phyloP scores from a whole-genome alignment of 768 basidiomycete genomes.

The Leucosporidium scottii region DNA sequence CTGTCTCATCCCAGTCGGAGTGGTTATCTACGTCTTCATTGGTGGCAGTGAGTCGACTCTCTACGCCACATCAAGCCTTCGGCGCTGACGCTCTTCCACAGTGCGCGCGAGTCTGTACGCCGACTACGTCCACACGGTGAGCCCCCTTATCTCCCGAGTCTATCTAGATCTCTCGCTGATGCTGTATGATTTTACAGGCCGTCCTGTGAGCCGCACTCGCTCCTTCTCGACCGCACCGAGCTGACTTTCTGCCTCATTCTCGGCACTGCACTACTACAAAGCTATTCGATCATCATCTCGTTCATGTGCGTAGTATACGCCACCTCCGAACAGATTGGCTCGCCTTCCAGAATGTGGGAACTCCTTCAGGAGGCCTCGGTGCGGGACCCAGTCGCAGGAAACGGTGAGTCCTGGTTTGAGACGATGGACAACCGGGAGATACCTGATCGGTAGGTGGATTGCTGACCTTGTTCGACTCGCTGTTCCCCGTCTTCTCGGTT shows the following conservation, averaged over 20 bases:
- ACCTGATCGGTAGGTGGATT: no score
- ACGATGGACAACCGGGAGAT: no score
- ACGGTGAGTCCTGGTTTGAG: no score
- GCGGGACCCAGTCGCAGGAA: slow-evolving; percentile 49
- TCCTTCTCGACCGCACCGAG: slow-evolving; percentile 48
- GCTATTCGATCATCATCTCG: slow-evolving; percentile 74
- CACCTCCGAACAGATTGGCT: slow-evolving; percentile 70
- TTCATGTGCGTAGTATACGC: slow-evolving; percentile 73
- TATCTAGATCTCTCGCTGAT: slow-evolving; percentile 49
- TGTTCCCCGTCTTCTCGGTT: no score
- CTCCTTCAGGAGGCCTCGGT: background rate
- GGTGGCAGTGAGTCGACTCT: slow-evolving; percentile 39
- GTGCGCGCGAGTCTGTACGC: slow-evolving; percentile 6
- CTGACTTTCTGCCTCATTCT: no score
- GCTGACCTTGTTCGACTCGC: no score
- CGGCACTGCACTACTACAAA: slow-evolving; percentile 63
- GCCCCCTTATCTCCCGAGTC: background rate
- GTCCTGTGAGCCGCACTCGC: no score
- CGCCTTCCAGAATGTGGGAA: slow-evolving; percentile 57
- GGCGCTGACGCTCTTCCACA: no score
- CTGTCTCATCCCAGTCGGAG: slow-evolving; percentile 16
- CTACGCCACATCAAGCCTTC: no score
- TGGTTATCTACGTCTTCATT: slow-evolving; percentile 37
- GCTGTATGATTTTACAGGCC: no score
- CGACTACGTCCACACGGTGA: slow-evolving; percentile 22